Evolutionary conservation across 805 yeast genomes (phyloP), one percentile per base, ranked within the genome.

Genomic region (Metschnikowia bowlesiae): DNA sequence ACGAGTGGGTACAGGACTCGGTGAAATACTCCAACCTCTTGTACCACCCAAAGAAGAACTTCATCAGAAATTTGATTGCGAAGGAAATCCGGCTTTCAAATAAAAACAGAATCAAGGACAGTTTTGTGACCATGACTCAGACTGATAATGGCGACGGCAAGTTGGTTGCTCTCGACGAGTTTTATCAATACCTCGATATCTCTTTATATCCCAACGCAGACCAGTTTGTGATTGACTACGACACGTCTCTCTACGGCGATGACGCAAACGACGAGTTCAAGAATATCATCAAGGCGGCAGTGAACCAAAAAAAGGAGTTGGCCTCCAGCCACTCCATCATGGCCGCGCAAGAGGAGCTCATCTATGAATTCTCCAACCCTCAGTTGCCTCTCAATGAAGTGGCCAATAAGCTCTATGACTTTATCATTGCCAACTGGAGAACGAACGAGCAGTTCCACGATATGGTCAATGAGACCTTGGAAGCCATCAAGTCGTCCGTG

Each of bases 1-100:
- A 81, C 55, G 98, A 91, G 66, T 94, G 99, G 99, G 81, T 78
- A 29, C 69, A 67, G 2, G 87, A 84, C 59, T 76, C 84, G 0
- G 59, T 64, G n/a, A 66, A 64, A 42, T 76, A 73, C 43, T 67
- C 71, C 7, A 66, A 73, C 9, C 70, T 78, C 34, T 65, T 71
- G 33, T 82, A 80, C 60, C 91, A 88, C 62, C 96, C 97, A 10
- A 82, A 81, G 57, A 76, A 80, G 54, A 80, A 78, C 42, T 85
- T 92, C 57, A 82, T 92, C 52, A 81, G 78, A 57, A 90, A 90
- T 67, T 74, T 91, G 54, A 84, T 94, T 52, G 80, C 83, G 38
- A 91, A 90, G 62, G 97, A 92, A 66, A 72, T 91, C 34, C 78
- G 97, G 53, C 76, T 92, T 50, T 82, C 94, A n/a, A 89, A 85